These are phyloP conservation scores for Taiozyma onychis DNA, from an alignment of 1,139 yeast species.

Conservation along the genomic window DNA sequence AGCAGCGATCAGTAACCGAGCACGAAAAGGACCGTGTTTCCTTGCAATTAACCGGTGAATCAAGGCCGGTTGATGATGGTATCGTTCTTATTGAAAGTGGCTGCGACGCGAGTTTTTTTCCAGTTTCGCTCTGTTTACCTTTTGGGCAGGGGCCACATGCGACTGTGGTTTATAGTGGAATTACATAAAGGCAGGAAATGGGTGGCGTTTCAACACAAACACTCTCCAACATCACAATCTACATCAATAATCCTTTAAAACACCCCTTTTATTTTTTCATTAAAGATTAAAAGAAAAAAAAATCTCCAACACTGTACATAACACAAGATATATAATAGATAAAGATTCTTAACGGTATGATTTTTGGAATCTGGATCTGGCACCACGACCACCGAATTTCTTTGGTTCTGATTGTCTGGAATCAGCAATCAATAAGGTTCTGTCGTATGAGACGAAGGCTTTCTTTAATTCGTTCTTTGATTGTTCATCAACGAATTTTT, in stretches of 20 bases:
- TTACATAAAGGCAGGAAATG: too few species aligned
- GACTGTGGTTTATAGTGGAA: too few species aligned
- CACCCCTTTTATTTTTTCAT: slow-evolving; percentile 13
- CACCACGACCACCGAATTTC: slow-evolving; percentile 99
- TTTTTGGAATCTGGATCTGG: slow-evolving; percentile 99
- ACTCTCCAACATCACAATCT: not conserved
- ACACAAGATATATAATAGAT: slow-evolving; percentile 6
- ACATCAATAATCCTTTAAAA: slow-evolving; percentile 4
- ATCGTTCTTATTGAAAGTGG: not conserved
- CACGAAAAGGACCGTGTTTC: not conserved
- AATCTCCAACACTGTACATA: slow-evolving; percentile 21
- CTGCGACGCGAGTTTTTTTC: not conserved
- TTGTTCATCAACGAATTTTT: slow-evolving; percentile 98
- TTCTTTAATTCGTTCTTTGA: slow-evolving; percentile 99
- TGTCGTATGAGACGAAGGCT: slow-evolving; percentile 96
- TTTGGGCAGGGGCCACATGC: not conserved
- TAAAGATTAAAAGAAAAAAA: slow-evolving; percentile 15
- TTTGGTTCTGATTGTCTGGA: slow-evolving; percentile 99
- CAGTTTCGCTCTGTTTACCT: not conserved
- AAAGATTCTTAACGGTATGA: slow-evolving; percentile 81
- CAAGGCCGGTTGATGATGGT: not conserved
- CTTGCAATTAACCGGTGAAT: not conserved
- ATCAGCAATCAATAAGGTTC: slow-evolving; percentile 99
- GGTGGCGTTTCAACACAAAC: too few species aligned
- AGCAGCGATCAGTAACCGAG: not conserved